A percentile compares a stretch with the other conserved stretches of the same genome.
These are phyloP conservation scores for Rhizopogon roseolus DNA, from an alignment of 768 basidiomycete species.

Conservation along the genomic window DNA sequence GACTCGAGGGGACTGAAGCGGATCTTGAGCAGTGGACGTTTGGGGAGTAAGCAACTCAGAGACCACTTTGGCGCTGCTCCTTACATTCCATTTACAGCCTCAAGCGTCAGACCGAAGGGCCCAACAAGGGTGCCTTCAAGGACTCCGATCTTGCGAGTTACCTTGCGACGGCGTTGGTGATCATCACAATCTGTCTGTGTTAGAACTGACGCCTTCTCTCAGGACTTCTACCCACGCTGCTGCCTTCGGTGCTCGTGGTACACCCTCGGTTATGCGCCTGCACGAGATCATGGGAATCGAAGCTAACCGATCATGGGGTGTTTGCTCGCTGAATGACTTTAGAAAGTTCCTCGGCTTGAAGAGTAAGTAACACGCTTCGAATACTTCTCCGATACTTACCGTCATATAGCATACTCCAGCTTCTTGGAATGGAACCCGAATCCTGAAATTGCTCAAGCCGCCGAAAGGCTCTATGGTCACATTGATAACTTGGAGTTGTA, in stretches of 20 bases:
- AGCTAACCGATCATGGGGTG: conserved; percentile 71
- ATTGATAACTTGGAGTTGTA: conserved; percentile 80
- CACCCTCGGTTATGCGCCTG: conserved; percentile 66
- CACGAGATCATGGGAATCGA: conserved; percentile 86
- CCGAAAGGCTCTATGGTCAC: conserved; percentile 73
- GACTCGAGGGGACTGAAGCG: conserved; percentile 35
- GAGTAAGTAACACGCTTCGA: conserved; percentile 35
- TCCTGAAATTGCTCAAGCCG: conserved; percentile 60
- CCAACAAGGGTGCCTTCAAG: conserved; percentile 37
- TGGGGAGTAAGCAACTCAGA: conserved; percentile 39
- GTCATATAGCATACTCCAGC: conserved; percentile 47
- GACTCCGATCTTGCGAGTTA: conserved; percentile 67
- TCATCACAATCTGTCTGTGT: neutral
- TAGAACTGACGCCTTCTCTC: neutral
- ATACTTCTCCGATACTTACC: neutral
- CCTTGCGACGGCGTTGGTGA: conserved; percentile 61
- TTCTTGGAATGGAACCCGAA: conserved; percentile 85
- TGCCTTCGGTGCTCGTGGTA: conserved; percentile 72
- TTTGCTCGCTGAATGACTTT: conserved; percentile 83
- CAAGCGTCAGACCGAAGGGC: conserved; percentile 51
- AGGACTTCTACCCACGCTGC: conserved; percentile 72
- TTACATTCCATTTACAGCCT: conserved; percentile 34
- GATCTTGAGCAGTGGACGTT: conserved; percentile 64
- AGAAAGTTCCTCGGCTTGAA: conserved; percentile 78
- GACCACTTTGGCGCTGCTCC: neutral